These are phyloP conservation scores for Eucalyptus sp. DNA, from an alignment of 345 rosid genomes.

Conservation along the genomic window DNA sequence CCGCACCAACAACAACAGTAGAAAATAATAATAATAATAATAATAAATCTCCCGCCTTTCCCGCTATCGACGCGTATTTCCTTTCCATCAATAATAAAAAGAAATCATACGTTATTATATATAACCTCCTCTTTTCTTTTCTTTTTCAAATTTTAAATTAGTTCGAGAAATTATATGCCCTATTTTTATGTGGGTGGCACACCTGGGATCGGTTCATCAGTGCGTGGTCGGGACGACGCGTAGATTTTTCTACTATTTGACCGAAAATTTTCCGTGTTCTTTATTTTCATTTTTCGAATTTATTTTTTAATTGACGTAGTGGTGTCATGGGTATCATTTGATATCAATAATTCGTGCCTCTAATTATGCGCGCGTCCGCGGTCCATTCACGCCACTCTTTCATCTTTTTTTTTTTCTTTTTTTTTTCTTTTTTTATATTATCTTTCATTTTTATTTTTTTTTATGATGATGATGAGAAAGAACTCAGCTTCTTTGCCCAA, in stretches of 20 bases:
- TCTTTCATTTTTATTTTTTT: neutral
- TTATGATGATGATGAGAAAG: neutral
- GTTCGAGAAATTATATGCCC: neutral
- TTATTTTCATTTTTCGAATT: neutral
- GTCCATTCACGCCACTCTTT: neutral
- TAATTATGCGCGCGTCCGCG: neutral
- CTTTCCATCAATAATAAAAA: neutral
- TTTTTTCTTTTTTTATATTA: rapidly evolving
- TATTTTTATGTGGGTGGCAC: neutral
- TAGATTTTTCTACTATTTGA: neutral
- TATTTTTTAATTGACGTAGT: neutral
- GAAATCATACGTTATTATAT: neutral
- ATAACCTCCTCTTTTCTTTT: neutral
- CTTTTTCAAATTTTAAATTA: neutral
- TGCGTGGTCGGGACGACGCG: neutral
- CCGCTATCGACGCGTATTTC: neutral
- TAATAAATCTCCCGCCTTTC: neutral
- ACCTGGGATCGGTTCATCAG: neutral
- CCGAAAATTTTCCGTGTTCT: neutral
- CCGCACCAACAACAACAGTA: neutral
- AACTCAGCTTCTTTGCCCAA: neutral
- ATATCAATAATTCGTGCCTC: neutral
- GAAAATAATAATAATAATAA: neutral
- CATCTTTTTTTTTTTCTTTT: neutral
- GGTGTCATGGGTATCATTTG: neutral